Evolutionary conservation across 2,329 filamentous ascomycete species (phyloP).

Genomic region (Fusarium continuum): DNA sequence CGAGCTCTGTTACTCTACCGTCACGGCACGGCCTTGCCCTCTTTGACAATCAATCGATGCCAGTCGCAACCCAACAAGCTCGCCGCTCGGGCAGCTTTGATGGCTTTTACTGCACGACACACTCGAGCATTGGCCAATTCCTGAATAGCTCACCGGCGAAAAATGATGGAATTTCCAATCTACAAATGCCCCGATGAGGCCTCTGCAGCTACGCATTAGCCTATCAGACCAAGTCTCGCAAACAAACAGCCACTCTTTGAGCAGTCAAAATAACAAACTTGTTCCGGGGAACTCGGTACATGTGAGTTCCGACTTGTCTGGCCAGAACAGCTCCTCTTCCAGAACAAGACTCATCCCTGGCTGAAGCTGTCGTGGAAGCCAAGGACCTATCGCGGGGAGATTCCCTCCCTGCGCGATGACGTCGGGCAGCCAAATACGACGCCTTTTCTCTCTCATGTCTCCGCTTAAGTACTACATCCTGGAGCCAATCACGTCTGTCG

Average conservation of each 20-base stretch:
- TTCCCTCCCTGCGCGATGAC: conserved; percentile 38
- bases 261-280: conserved; percentile 6
- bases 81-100: conserved; percentile 21
- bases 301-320: background rate
- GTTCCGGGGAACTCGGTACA: background rate
- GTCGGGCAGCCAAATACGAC: conserved; percentile 24
- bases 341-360: conserved; percentile 12
- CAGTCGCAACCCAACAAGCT: conserved; percentile 26
- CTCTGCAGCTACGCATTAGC: background rate
- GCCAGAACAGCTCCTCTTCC: background rate
- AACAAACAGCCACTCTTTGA: too few species aligned
- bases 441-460: conserved; percentile 16
- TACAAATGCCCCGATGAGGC: background rate
- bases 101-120: background rate
- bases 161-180: background rate
- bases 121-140: conserved; percentile 9
- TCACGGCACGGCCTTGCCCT: background rate
- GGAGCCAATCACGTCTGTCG: conserved; percentile 20
- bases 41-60: conserved; percentile 12
- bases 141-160: background rate
- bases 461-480: conserved; percentile 4
- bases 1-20: conserved; percentile 7
- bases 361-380: conserved; percentile 19
- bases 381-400: conserved; percentile 30
- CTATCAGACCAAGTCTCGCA: too few species aligned